Evolutionary conservation across 768 basidiomycete species (phyloP).

Genomic region (Rubroboletus satanas): DNA sequence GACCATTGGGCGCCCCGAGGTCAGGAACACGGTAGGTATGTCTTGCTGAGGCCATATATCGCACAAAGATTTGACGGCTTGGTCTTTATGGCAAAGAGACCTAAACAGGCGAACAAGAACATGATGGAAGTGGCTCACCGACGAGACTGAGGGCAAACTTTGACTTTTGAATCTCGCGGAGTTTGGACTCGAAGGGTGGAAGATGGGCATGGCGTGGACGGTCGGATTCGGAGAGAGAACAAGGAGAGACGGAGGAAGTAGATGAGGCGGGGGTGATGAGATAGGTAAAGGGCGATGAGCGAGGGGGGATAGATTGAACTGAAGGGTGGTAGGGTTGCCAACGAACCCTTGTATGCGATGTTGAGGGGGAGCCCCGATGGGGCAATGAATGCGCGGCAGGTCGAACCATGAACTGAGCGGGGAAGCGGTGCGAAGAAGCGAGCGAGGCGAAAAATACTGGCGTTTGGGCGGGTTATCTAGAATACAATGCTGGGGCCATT

Average conservation of each 20-base stretch:
- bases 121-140: conserved; percentile 46
- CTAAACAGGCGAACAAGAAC: conserved; percentile 10
- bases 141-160: conserved; percentile 67
- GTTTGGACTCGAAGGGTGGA: conserved; percentile 31
- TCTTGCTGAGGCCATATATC: conserved; percentile 81
- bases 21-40: conserved; percentile 57
- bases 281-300: conserved; percentile 37
- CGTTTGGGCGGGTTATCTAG: conserved; percentile 32
- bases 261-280: conserved; percentile 59
- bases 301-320: conserved; percentile 34
- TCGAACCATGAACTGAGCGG: conserved; percentile 29
- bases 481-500: conserved; percentile 36
- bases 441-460: conserved; percentile 6
- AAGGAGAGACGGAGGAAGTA: conserved; percentile 42
- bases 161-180: conserved; percentile 50
- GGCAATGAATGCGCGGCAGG: conserved; percentile 50
- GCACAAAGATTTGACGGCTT: conserved; percentile 71
- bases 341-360: conserved; percentile 63
- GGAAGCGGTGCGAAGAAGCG: background rate
- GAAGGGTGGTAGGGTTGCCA: conserved; percentile 76
- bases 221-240: conserved; percentile 36
- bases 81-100: conserved; percentile 44
- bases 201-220: conserved; percentile 31
- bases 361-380: conserved; percentile 64
- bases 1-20: conserved; percentile 31